Evolutionary conservation across 768 basidiomycete species (phyloP).

Genomic region (Suillus ampliporus): DNA sequence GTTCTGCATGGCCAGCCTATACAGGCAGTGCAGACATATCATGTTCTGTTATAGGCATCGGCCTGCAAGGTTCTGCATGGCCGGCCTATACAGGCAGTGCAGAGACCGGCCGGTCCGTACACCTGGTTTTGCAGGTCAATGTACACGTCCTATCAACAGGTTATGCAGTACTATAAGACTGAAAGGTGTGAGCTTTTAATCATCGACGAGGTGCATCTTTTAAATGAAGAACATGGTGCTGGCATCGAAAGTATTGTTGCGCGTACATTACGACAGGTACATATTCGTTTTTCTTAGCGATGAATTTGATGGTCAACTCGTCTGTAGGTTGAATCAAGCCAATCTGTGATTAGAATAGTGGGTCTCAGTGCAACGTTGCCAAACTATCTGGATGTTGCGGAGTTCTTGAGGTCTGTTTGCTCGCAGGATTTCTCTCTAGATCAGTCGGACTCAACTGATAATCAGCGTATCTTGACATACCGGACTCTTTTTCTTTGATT

Average conservation of each 20-base stretch:
- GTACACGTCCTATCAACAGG: too few species aligned
- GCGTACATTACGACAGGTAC: conserved; percentile 86
- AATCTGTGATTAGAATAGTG: conserved; percentile 94
- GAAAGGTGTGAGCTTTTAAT: conserved; percentile 66
- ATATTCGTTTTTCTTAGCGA: conserved; percentile 11
- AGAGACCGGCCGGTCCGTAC: too few species aligned
- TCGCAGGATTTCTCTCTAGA: not conserved
- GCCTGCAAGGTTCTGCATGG: too few species aligned
- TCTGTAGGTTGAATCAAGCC: conserved; percentile 88
- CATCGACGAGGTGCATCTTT: conserved; percentile 95
- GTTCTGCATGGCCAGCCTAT: too few species aligned
- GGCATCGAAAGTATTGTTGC: conserved; percentile 99
- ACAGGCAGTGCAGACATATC: too few species aligned
- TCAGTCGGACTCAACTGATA: conserved; percentile 10
- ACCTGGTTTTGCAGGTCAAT: too few species aligned
- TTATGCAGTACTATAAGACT: too few species aligned
- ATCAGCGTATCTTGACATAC: conserved; percentile 80
- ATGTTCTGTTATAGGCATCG: too few species aligned
- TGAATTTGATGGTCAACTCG: conserved; percentile 3
- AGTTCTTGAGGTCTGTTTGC: conserved; percentile 78
- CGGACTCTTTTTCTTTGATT: conserved; percentile 97
- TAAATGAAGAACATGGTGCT: conserved; percentile 97
- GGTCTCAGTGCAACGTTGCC: conserved; percentile 96
- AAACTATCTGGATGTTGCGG: conserved; percentile 95
- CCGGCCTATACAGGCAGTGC: too few species aligned